Base-by-base conservation (phyloP, 768 basidiomycete species). In the Trametes meyenii region DNA sequence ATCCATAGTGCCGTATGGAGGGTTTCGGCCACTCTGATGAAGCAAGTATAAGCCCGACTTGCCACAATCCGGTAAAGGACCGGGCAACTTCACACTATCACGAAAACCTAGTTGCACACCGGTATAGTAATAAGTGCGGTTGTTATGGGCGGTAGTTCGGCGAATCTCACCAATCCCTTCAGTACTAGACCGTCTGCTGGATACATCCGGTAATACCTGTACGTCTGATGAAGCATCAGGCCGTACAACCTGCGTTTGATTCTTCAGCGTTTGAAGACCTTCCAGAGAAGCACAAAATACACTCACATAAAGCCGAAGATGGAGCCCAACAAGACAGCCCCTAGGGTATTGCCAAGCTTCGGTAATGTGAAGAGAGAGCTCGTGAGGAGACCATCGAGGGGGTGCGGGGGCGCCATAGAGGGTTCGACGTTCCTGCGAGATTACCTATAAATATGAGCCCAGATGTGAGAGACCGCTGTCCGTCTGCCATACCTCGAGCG, bases 1-100 rank as follows among this genome's bases (percentile, higher is more conserved):
- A 55, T 55, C 29, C 54, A 55, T 13, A 55, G 14, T 17, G 33
- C 35, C 12, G 54, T 46, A 36, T 55, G 54, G 33, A 24, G 19
- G 2, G 54, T 55, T 21, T 55, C 54, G 4, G 36, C 33, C 1
- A 6, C 29, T 10, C 54, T 55, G 14, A 19, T 46, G 14, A 5
- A 23, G 14, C 21, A 12, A 33, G 43, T 19, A 14, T 29, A 44
- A 33, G 3, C 29, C 29, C 29, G 29, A 29, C 33, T 16, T 11
- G 11, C 29, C 17, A 19, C 3, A 2, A 1, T 3, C 14, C 14
- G 10, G 5, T 24, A 26, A 7, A 5, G 3, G 11, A 8, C 8
- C 8, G 29, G 29, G 29, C 29, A 33, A 33, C 29, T 21, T 46
- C n/a, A 55, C 43, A 36, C 11, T 12, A 46, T 44, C 12, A 46